Evolutionary conservation across 1,284 basidiomycete genomes (phyloP), one percentile per base, ranked within the genome.

Genomic region (Athelia sp.): DNA sequence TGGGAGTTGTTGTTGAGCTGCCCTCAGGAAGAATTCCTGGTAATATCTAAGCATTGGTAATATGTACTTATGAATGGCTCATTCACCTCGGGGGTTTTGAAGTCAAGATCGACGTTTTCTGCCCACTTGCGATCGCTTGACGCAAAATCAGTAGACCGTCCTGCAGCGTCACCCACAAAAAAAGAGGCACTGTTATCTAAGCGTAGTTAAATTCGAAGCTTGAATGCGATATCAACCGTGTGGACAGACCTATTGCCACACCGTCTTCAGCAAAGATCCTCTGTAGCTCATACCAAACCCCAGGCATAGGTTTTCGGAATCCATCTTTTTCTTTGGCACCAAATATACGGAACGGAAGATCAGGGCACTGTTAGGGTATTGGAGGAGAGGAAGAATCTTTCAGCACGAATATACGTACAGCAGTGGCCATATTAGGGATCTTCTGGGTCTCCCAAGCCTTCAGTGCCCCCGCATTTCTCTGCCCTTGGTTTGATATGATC

Each of bases 111-210:
- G 10, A 87, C 63, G 57, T 95, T 96, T 6, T 82, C 62, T 1
- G 93, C 92, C 75, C 88, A 90, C 64, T 94, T 93, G 36, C 86
- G 76, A 67, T 96, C 94, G 0, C 85, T 90, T 50, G 84, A 82
- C 4, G 86, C 78, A 62, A 87, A 87, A 63, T 95, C 92, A 11
- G 69, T 65, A 15, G 68, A 47, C 51, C 93, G 78, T 9, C 93
- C 93, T 6, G 93, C 94, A 1, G 93, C 93, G 59, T 98, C 94
- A 4, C 94, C 94, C 2, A 97, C 86, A 59, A 87, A 95, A 57
- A 90, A 87, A 0, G 88, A 87, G 0, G 69, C 49, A 0, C 62
- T 53, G 56, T 81, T 76, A 64, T 95, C 92, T 93, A 23, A 1
- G 18, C 44, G n/a, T 9, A n/a, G 35, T 46, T 14, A 4, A 29